phyloP scores from a whole-genome alignment of 441 rosid species.

The Raphanus hybrid region DNA sequence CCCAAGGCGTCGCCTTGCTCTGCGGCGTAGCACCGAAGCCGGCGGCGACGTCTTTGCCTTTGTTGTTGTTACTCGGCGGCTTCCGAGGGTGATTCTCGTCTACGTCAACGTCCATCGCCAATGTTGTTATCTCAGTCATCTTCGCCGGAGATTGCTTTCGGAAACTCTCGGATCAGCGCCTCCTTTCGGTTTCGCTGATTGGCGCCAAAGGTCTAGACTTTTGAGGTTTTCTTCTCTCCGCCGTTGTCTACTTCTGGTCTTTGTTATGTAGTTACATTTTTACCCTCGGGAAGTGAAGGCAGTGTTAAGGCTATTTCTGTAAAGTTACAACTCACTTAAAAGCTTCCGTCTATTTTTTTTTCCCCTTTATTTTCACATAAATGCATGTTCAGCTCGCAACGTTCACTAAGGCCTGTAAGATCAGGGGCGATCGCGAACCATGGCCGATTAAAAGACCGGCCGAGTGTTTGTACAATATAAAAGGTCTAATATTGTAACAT shows the following conservation, averaged over 20 bases:
- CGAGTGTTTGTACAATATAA: no score
- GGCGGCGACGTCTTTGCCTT: slow-evolving; percentile 52
- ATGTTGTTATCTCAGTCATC: slow-evolving; percentile 56
- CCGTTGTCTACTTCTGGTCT: slow-evolving; percentile 3
- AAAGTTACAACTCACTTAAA: neutral
- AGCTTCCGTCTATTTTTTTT: no score
- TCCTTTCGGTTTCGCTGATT: slow-evolving; percentile 26
- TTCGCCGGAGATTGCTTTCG: slow-evolving; percentile 22
- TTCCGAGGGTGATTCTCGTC: slow-evolving; percentile 32
- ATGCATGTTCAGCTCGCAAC: no score
- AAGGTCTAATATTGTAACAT: no score
- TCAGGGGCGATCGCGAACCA: no score
- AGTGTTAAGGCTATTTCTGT: neutral
- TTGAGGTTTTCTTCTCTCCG: slow-evolving; percentile 22
- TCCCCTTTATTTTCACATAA: no score
- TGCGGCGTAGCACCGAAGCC: slow-evolving; percentile 48
- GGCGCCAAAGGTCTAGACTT: slow-evolving; percentile 39
- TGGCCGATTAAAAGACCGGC: no score
- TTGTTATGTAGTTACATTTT: neutral
- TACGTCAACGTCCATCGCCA: slow-evolving; percentile 81
- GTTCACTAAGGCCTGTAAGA: no score
- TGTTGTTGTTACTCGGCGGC: slow-evolving; percentile 36
- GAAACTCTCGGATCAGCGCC: slow-evolving; percentile 4
- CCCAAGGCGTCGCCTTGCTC: slow-evolving; percentile 84
- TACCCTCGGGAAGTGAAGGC: slow-evolving; percentile 11